Evolutionary conservation across 306 rosid species (phyloP).

Genomic region (Abrus precatorius): DNA sequence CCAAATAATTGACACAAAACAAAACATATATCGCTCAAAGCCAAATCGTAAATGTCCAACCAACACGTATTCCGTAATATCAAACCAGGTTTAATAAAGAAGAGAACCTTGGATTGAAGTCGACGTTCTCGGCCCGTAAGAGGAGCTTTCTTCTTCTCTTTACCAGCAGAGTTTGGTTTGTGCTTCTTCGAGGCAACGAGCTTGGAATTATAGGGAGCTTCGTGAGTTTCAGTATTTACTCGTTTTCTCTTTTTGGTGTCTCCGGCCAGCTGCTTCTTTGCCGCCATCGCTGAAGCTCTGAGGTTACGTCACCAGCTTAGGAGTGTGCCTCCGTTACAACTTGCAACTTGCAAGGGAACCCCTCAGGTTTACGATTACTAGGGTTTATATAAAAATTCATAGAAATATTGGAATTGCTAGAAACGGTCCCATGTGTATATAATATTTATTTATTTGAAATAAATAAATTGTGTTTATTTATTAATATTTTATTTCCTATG

Average conservation of each 20-base stretch:
- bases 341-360: neutral
- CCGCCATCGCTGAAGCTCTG: constrained; percentile 65
- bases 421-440: neutral
- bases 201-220: constrained; percentile 64
- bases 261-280: constrained; percentile 56
- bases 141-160: constrained; percentile 56
- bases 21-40: neutral
- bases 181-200: constrained; percentile 54
- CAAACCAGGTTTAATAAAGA: neutral
- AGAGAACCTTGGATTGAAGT: constrained; percentile 70
- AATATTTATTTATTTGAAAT: neutral
- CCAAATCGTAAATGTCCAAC: neutral
- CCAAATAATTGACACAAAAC: neutral
- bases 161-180: constrained; percentile 39
- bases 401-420: neutral
- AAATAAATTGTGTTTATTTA: too few species aligned
- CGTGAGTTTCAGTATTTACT: constrained; percentile 44
- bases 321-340: neutral
- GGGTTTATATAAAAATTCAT: constrained; percentile 45
- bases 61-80: neutral
- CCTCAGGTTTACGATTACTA: constrained; percentile 43
- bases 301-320: neutral
- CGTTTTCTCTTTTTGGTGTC: constrained; percentile 72
- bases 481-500: too few species aligned
- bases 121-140: constrained; percentile 77